Percentiles rank a stretch among this genome's conserved stretches.
Conservation (phyloP, 2,329 filamentous ascomycete species). For the Paraconiothyrium brasiliense region DNA sequence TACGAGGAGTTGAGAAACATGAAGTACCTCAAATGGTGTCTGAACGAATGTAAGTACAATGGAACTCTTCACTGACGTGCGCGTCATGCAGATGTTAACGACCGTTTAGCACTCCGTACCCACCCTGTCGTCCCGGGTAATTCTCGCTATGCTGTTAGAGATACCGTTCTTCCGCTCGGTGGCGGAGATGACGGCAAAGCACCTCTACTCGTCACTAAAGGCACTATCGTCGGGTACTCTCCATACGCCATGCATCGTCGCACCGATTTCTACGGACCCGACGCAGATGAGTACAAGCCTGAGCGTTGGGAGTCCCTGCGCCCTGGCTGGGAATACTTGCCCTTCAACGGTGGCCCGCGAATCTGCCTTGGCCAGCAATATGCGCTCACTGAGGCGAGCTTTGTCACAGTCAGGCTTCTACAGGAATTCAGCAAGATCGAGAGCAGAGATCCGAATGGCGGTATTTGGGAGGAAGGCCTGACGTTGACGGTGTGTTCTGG, state of each 20-base stretch:
- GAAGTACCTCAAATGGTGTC: slow-evolving; percentile 67
- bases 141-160: slow-evolving; percentile 57
- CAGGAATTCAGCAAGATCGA: slow-evolving; percentile 44
- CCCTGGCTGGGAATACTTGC: slow-evolving; percentile 51
- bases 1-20: slow-evolving; percentile 68
- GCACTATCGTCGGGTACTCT: slow-evolving; percentile 53
- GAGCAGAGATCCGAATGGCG: slow-evolving; percentile 35
- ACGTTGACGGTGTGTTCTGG: slow-evolving; percentile 39
- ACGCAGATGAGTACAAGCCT: slow-evolving; percentile 59
- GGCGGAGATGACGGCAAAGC: slow-evolving; percentile 59
- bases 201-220: slow-evolving; percentile 61
- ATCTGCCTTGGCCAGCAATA: slow-evolving; percentile 52
- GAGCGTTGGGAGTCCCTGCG: slow-evolving; percentile 57
- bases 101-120: slow-evolving; percentile 57
- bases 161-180: slow-evolving; percentile 62
- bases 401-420: slow-evolving; percentile 42
- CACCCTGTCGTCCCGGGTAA: slow-evolving; percentile 66
- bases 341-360: slow-evolving; percentile 51
- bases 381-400: slow-evolving; percentile 46
- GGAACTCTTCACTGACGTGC: not conserved
- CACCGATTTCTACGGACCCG: slow-evolving; percentile 58
- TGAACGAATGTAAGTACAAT: slow-evolving; percentile 64
- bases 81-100: not conserved
- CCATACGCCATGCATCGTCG: slow-evolving; percentile 61
- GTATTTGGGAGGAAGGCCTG: slow-evolving; percentile 40